Evolutionary conservation across 306 rosid species (phyloP).

Genomic region (Prunus mume): DNA sequence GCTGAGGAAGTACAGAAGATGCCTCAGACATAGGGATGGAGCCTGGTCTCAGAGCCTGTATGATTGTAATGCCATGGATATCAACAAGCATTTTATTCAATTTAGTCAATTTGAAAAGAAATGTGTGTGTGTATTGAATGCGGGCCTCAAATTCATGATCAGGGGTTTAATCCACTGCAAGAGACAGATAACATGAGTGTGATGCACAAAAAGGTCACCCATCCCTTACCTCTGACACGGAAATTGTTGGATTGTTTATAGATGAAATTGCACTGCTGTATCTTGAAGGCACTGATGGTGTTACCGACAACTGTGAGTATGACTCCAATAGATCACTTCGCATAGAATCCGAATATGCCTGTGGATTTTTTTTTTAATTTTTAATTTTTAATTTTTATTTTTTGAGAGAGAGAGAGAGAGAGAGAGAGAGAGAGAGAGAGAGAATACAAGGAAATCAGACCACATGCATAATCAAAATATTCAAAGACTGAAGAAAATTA

Average conservation of each 20-base stretch:
- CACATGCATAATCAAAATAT: background rate
- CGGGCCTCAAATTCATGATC: background rate
- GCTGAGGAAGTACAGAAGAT: constrained; percentile 29
- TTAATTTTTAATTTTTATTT: too few species aligned
- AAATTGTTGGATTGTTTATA: constrained; percentile 28
- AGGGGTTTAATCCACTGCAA: background rate
- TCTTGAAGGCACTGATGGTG: constrained; percentile 38
- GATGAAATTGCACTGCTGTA: constrained; percentile 33
- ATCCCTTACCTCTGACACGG: constrained; percentile 42
- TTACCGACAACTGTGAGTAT: constrained; percentile 19
- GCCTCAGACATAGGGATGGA: constrained; percentile 30
- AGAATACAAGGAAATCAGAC: background rate
- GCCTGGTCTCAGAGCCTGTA: constrained; percentile 44
- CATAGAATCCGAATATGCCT: constrained; percentile 27
- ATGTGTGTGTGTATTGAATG: background rate
- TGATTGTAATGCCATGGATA: constrained; percentile 18
- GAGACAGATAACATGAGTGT: constrained; percentile 6
- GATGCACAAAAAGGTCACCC: constrained; percentile 3
- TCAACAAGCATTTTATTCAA: background rate
- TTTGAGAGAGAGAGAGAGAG: too few species aligned
- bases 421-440: background rate
- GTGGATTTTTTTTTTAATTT: too few species aligned
- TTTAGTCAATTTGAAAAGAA: background rate
- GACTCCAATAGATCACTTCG: constrained; percentile 33
- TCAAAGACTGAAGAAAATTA: background rate